A percentile compares a stretch with the other conserved stretches of the same genome.
Conservation (phyloP, 2,329 filamentous ascomycete species). For the Trichoderma polysporum region DNA sequence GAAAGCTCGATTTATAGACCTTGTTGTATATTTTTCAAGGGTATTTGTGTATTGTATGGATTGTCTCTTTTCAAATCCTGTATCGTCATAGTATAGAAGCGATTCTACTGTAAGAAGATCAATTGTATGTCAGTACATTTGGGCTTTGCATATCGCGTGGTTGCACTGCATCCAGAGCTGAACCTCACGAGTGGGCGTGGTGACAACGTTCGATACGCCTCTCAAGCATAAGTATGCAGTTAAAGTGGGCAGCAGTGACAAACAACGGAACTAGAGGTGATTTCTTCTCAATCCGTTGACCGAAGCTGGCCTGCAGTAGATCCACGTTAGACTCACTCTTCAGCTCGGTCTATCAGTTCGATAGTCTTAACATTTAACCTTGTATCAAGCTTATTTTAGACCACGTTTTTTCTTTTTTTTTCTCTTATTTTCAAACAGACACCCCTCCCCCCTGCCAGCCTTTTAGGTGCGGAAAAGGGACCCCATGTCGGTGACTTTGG, state of each 20-base stretch:
- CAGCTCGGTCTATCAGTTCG: background rate
- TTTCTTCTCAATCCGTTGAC: slow-evolving; percentile 7
- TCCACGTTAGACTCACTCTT: background rate
- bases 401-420: background rate
- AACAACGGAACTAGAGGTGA: background rate
- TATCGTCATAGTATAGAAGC: too few species aligned
- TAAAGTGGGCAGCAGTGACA: background rate
- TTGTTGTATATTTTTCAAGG: too few species aligned
- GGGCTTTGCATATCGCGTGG: background rate
- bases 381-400: background rate
- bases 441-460: background rate
- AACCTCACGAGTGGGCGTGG: background rate
- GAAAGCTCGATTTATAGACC: too few species aligned
- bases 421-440: background rate
- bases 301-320: background rate
- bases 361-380: background rate
- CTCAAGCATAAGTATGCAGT: background rate
- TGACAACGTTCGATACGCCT: background rate
- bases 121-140: too few species aligned
- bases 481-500: too few species aligned
- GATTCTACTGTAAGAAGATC: too few species aligned
- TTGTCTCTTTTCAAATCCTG: too few species aligned
- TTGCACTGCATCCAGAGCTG: background rate
- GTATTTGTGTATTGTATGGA: too few species aligned
- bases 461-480: background rate